Conservation (phyloP, 306 rosid genomes). For the Hippophae gyantsensis region DNA sequence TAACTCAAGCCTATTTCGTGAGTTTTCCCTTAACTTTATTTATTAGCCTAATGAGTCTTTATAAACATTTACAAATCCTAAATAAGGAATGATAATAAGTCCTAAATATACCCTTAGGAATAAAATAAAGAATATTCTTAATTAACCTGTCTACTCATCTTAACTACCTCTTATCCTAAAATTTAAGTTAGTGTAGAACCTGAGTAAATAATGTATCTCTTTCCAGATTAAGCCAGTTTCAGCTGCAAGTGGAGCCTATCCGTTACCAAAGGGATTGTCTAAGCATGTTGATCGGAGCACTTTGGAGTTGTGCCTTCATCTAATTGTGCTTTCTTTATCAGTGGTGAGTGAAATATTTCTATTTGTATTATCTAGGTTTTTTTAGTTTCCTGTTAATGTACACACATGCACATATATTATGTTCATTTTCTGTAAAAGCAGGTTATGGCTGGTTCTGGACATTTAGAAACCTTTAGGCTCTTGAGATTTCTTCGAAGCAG, state of each 20-base stretch:
- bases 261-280: slow-evolving; percentile 70
- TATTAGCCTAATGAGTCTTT: no score
- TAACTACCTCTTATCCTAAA: slow-evolving; percentile 8
- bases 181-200: no score
- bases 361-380: slow-evolving; percentile 6
- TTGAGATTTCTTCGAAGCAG: slow-evolving; percentile 85
- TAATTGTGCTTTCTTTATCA: slow-evolving; percentile 76
- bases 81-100: no score
- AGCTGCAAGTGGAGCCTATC: slow-evolving; percentile 39
- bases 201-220: slow-evolving; percentile 12
- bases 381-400: slow-evolving; percentile 2
- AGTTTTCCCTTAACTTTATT: no score
- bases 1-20: no score
- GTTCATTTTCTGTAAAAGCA: slow-evolving; percentile 31
- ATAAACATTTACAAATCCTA: no score
- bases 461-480: slow-evolving; percentile 73
- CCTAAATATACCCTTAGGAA: no score
- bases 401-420: slow-evolving; percentile 12
- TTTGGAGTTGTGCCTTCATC: slow-evolving; percentile 88
- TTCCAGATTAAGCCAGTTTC: slow-evolving; percentile 76
- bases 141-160: slow-evolving; percentile 6
- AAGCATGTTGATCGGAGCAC: slow-evolving; percentile 83
- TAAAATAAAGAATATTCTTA: no score
- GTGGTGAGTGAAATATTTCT: slow-evolving; percentile 45
- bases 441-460: slow-evolving; percentile 99